Evolutionary conservation across 2,329 filamentous ascomycete genomes (phyloP).

Genomic region (Cladorrhinum sp.): DNA sequence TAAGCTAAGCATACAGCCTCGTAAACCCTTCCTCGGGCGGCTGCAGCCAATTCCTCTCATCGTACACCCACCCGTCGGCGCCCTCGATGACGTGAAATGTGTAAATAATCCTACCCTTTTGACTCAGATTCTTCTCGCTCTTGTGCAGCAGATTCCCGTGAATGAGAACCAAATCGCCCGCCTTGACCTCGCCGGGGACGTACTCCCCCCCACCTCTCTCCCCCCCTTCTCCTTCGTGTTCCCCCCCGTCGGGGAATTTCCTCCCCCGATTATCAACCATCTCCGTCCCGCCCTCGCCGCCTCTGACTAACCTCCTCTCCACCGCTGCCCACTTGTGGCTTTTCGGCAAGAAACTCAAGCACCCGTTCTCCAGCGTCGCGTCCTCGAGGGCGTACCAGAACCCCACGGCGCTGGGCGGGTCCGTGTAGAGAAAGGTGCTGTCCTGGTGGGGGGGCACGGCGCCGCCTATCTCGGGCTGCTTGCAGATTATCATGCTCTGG

Average conservation of each 20-base stretch:
- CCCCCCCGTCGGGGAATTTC: conserved; percentile 56
- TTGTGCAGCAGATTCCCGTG: conserved; percentile 95
- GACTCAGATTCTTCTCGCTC: conserved; percentile 87
- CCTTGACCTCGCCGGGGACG: conserved; percentile 81
- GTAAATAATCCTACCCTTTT: conserved; percentile 88
- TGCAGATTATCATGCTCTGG: conserved; percentile 98
- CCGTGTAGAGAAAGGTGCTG: conserved; percentile 86
- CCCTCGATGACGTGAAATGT: conserved; percentile 97
- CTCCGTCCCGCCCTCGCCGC: conserved; percentile 54
- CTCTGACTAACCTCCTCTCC: conserved; percentile 70
- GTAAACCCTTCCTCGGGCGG: conserved; percentile 78
- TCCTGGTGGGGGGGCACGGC: conserved; percentile 91
- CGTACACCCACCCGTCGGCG: conserved; percentile 63
- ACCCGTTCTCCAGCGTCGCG: conserved; percentile 81
- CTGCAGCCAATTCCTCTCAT: conserved; percentile 90
- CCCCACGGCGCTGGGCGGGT: conserved; percentile 83
- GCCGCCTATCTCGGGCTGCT: conserved; percentile 93
- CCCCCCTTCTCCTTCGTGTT: conserved; percentile 45
- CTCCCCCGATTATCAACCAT: conserved; percentile 68
- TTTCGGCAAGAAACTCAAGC: conserved; percentile 79
- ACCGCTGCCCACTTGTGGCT: conserved; percentile 72
- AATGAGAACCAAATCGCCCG: conserved; percentile 86
- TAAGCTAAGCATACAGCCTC: conserved; percentile 34
- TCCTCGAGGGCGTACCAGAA: conserved; percentile 99
- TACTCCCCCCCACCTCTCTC: conserved; percentile 59